Conservation (phyloP, 2,329 filamentous ascomycete genomes). For the Calonectria hawksworthii region DNA sequence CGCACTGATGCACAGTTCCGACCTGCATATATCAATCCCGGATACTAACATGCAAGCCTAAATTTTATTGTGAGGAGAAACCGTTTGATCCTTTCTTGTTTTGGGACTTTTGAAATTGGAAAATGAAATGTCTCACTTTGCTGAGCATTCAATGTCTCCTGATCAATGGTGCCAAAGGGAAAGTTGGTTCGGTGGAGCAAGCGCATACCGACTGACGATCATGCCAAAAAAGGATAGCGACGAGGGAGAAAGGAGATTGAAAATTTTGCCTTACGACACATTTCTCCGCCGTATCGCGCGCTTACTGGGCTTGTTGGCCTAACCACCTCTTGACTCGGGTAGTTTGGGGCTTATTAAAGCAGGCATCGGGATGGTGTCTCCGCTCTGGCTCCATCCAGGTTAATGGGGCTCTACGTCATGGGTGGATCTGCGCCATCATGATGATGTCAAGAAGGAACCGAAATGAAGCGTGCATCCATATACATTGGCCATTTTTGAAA, state of each 20-base stretch:
- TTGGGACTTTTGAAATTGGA: neutral
- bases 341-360: neutral
- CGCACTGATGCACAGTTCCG: too few species aligned
- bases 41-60: neutral
- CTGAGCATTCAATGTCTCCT: neutral
- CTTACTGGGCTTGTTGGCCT: neutral
- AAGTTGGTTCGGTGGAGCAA: neutral
- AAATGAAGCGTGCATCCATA: neutral
- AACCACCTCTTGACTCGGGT: neutral
- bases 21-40: neutral
- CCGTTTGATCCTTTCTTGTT: neutral
- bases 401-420: constrained; percentile 2
- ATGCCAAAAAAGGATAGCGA: neutral
- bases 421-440: neutral
- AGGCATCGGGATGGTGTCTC: neutral
- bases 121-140: neutral
- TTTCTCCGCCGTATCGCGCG: neutral
- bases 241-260: neutral
- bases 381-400: neutral
- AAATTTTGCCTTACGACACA: neutral
- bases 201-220: neutral
- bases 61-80: neutral
- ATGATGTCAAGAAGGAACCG: neutral
- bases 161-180: neutral
- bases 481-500: neutral